Conservation (phyloP, 164 flowering plant species). For the Nymphaea colorata region DNA sequence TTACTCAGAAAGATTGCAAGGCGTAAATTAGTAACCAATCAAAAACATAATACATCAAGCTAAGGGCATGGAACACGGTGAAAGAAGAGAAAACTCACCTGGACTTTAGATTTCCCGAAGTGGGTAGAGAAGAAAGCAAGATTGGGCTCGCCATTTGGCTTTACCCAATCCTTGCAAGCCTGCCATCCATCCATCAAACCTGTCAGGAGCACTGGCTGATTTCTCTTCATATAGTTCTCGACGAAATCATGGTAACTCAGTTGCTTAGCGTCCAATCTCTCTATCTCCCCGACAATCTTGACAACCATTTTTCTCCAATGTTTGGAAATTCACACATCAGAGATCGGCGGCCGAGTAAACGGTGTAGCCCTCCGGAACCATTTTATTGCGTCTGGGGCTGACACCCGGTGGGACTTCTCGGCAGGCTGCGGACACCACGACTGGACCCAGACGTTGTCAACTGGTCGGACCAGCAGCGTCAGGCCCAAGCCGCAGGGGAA, state of each 20-base stretch:
- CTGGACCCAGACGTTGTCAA: no score
- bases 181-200: conserved; percentile 80
- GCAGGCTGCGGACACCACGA: no score
- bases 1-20: not conserved
- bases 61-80: not conserved
- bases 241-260: conserved; percentile 59
- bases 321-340: no score
- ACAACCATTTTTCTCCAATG: conserved; percentile 34
- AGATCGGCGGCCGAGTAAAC: no score
- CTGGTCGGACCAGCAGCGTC: no score
- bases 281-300: conserved; percentile 47
- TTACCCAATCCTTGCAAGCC: conserved; percentile 81
- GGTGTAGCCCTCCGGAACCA: no score
- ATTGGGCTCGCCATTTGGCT: conserved; percentile 48
- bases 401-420: no score
- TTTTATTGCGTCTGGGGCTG: no score
- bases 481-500: no score
- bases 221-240: conserved; percentile 40
- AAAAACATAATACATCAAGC: not conserved
- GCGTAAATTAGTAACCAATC: not conserved
- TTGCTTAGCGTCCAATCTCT: conserved; percentile 58
- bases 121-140: conserved; percentile 56
- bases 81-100: conserved; percentile 31
- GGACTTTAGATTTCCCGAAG: conserved; percentile 71
- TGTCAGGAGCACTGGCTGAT: conserved; percentile 70